These are phyloP conservation scores for Aureoboletus auriporus DNA, from an alignment of 768 basidiomycete species.

Conservation along the genomic window DNA sequence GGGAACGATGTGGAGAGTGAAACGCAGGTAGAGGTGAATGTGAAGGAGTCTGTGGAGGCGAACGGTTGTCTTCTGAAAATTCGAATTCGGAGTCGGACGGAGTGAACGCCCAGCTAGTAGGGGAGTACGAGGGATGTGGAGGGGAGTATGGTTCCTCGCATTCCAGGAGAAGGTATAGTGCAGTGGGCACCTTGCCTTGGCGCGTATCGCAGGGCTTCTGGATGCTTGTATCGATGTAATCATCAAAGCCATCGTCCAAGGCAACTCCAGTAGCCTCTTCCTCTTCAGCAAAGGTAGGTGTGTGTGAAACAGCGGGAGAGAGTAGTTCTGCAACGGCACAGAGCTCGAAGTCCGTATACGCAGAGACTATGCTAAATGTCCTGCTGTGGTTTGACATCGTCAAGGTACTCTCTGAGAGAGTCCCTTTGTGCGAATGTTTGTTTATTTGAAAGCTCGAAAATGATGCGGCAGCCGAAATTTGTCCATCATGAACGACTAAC, in stretches of 20 bases:
- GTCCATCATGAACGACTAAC: conserved; percentile 17
- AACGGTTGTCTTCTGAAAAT: conserved; percentile 26
- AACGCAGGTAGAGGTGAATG: conserved; percentile 19
- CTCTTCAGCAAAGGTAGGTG: conserved; percentile 20
- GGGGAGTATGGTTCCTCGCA: conserved; percentile 30
- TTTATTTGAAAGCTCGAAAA: conserved; percentile 12
- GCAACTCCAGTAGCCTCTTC: conserved; percentile 18
- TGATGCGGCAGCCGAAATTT: conserved; percentile 9
- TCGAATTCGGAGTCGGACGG: conserved; percentile 37
- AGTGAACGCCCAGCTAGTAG: conserved; percentile 7
- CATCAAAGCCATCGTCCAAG: conserved; percentile 27
- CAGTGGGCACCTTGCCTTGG: conserved; percentile 4
- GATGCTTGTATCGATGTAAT: conserved; percentile 27
- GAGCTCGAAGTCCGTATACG: conserved; percentile 47
- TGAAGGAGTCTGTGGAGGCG: conserved; percentile 19
- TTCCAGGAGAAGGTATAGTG: conserved; percentile 28
- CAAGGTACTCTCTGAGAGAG: conserved; percentile 23
- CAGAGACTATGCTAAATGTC: conserved; percentile 41
- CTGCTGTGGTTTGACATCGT: conserved; percentile 30
- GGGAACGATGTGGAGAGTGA: conserved; percentile 33
- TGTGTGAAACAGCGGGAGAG: conserved; percentile 30
- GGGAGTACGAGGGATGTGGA: conserved; percentile 14
- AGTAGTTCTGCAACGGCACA: conserved; percentile 49
- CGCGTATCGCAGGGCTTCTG: conserved; percentile 4
- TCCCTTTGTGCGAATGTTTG: conserved; percentile 20